Conservation (phyloP, 176 grass and related monocot species). For the Carex myosuroides region DNA sequence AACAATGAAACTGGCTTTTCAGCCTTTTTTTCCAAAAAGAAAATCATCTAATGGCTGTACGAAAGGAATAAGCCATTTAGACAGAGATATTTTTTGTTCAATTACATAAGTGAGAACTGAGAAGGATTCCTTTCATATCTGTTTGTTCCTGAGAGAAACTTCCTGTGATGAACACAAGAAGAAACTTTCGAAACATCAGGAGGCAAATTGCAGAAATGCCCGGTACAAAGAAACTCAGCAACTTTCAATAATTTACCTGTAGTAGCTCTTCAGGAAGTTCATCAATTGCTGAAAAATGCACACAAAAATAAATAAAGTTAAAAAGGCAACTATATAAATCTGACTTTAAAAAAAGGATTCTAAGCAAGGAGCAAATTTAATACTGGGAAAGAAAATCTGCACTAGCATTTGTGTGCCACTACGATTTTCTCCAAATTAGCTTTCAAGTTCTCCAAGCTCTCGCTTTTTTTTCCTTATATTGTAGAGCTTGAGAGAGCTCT, state of each 20-base stretch:
- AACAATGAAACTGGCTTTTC: no score
- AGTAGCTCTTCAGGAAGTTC: conserved; percentile 67
- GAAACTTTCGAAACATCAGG: neutral
- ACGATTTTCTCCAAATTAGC: neutral
- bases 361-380: neutral
- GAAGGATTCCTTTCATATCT: neutral
- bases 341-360: neutral
- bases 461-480: neutral
- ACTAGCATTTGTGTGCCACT: neutral
- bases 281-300: conserved; percentile 58
- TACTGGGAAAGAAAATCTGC: neutral
- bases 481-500: neutral
- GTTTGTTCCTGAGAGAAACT: neutral
- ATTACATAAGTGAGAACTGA: neutral
- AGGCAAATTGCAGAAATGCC: neutral
- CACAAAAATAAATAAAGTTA: conserved; percentile 28
- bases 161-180: neutral
- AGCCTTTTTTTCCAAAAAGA: no score
- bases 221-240: neutral
- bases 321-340: conserved; percentile 20
- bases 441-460: neutral
- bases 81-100: neutral
- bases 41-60: neutral
- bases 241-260: conserved; percentile 39
- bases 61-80: neutral